Base-by-base conservation (phyloP, 495 filamentous ascomycete species). In the Thermothielavioides terrestris region DNA sequence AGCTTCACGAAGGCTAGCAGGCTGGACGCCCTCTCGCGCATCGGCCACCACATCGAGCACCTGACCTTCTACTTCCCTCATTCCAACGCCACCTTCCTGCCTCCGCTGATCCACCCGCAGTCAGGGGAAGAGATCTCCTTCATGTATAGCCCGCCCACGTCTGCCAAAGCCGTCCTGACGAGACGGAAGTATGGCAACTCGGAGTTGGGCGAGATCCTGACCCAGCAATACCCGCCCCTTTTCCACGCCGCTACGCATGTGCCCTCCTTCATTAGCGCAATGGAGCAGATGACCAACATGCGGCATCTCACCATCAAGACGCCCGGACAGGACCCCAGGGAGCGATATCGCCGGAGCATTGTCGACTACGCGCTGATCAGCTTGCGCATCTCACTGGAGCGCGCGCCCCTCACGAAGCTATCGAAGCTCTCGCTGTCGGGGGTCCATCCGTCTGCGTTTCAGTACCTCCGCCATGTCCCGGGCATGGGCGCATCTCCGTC, bases 171-270 rank as follows among this genome's bases (percentile, higher is more conserved):
- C 35, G 72, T 65, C 40, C 59, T 63, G 60, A 68, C 64, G 53
- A 63, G 68, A 42, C 79, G 80, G 36, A 87, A 82, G 59, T 89
- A 89, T 59, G 83, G 66, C 53, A 73, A 72, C 66, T 63, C 68
- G 38, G 72, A 75, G 69, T 57, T 79, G 58, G 77, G 81, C 73
- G 83, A 88, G 59, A 67, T 89, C 39, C 74, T 90, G 31, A 82
- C 85, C 30, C 77, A 84, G 57, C 87, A 90, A 62, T 90, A 88
- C 57, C 82, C 84, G 30, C 83, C 87, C 6, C 66, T 90, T 6
- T 92, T 90, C 68, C 87, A 90, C 57, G 82, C 86, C 4, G 85
- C 86, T n/a, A 86, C 84, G 40, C 88, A 92, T 57, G 79, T 89
- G 11, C 75, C 83, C 5, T 81, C 84, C 28, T 89, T 90, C 69